Evolutionary conservation across 805 yeast genomes (phyloP), one percentile per base, ranked within the genome.

Genomic region (Wickerhamiella qilinensis): DNA sequence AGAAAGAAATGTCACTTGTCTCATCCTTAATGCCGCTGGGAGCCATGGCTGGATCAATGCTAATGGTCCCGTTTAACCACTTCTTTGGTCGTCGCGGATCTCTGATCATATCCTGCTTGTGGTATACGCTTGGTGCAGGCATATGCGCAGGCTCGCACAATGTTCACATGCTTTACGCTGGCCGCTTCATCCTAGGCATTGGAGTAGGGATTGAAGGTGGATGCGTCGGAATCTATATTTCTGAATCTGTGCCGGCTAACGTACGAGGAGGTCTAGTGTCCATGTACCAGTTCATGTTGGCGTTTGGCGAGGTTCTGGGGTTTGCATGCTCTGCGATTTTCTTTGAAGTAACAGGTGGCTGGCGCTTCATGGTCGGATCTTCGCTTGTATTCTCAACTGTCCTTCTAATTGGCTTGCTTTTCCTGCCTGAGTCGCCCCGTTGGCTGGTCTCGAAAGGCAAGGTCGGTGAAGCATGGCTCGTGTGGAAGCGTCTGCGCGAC

Each of bases 141-240:
- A 49, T 74, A 39, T 72, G 77, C 58, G 75, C 77, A 27, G 73
- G 71, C 35, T 51, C 71, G 17, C 61, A 49, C 16, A 52, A 51
- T 43, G 61, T 60, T 34, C 55, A 58, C 24, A 71, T 71, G 60
- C 59, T 78, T 65, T 64, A 65, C 56, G 75, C 74, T 40, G 71
- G 77, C 51, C 66, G 80, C 49, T 68, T 73, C 46, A 50, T 73
- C 39, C 58, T 75, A 28, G 82, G 82, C 43, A 55, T 71, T 29
- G 81, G 80, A 48, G 69, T 75, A 39, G 82, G 82, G 43, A 63
- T 74, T 34, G 80, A 73, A 55, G 75, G 77, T 51, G 77, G 76
- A 34, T 66, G 72, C 49, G 75, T 75, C 45, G 75, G 75, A 48
- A 67, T 72, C 39, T 75, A 73, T 50, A 69, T 74, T 38, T 65